Percentiles rank a stretch among this genome's conserved stretches.
These are phyloP conservation scores for Middelhovenomyces tepae DNA, from an alignment of 805 yeast species.

Conservation along the genomic window DNA sequence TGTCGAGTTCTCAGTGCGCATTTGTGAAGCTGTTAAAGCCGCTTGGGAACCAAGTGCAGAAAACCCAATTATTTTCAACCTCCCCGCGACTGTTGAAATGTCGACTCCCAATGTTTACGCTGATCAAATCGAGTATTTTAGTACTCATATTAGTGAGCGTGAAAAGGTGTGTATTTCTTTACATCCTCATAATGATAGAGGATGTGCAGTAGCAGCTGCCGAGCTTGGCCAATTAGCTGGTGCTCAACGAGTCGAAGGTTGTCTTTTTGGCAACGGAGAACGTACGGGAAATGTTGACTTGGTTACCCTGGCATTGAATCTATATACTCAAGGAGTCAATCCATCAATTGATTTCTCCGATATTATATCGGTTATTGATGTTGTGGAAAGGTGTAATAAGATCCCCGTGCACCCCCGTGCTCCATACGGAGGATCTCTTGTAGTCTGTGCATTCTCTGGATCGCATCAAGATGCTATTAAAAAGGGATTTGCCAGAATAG, in stretches of 20 bases:
- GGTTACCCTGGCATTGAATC: constrained; percentile 66
- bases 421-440: constrained; percentile 76
- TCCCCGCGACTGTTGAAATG: constrained; percentile 83
- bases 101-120: constrained; percentile 75
- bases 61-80: constrained; percentile 65
- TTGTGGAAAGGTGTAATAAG: constrained; percentile 73
- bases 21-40: constrained; percentile 65
- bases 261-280: constrained; percentile 80
- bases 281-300: constrained; percentile 82
- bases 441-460: constrained; percentile 76
- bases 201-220: constrained; percentile 84
- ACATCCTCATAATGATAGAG: constrained; percentile 80
- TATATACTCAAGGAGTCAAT: constrained; percentile 69
- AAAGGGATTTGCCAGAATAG: constrained; percentile 52
- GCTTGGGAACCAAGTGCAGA: constrained; percentile 66
- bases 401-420: constrained; percentile 72
- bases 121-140: constrained; percentile 72
- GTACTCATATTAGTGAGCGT: constrained; percentile 52
- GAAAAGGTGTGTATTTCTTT: constrained; percentile 66
- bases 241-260: constrained; percentile 83
- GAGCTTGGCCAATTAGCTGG: constrained; percentile 78
- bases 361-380: constrained; percentile 53
- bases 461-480: constrained; percentile 87
- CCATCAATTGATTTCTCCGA: constrained; percentile 69
- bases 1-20: constrained; percentile 50